phyloP scores from a whole-genome alignment of 2,329 filamentous ascomycete genomes.

The Blastomyces percursus region DNA sequence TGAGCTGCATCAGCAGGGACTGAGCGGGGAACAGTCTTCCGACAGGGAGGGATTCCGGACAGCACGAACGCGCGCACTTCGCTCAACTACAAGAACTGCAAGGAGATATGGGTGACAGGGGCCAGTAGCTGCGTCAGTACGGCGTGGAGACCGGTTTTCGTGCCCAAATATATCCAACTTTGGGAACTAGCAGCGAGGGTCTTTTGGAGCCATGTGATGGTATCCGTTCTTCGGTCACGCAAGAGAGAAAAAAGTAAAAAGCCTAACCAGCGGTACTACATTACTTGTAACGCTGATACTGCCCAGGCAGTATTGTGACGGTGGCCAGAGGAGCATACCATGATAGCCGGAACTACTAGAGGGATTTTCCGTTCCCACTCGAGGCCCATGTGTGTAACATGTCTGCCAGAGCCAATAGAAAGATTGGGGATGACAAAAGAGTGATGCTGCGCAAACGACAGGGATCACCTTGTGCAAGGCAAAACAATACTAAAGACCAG shows the following conservation, averaged over 20 bases:
- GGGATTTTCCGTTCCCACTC: neutral
- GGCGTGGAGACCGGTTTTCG: neutral
- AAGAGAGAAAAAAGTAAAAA: no score
- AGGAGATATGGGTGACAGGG: neutral
- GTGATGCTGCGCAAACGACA: neutral
- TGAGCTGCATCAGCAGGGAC: neutral
- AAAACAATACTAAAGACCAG: neutral
- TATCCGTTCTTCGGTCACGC: neutral
- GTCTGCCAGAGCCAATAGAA: neutral
- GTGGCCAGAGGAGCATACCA: neutral
- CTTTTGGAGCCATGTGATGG: neutral
- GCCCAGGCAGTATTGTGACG: neutral
- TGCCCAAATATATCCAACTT: neutral
- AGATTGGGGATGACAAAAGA: neutral
- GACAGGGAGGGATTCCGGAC: neutral
- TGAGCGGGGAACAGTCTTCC: neutral
- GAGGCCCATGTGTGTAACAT: neutral
- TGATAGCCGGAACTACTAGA: neutral
- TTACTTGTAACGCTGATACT: neutral
- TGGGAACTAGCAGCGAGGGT: neutral
- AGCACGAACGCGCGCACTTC: neutral
- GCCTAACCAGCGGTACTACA: no score
- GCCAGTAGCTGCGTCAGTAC: neutral
- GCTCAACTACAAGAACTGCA: neutral
- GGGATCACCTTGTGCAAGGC: neutral